Evolutionary conservation across 176 grass and related monocot species (phyloP), one percentile per base, ranked within the genome.

Genomic region (Thalia dealbata): DNA sequence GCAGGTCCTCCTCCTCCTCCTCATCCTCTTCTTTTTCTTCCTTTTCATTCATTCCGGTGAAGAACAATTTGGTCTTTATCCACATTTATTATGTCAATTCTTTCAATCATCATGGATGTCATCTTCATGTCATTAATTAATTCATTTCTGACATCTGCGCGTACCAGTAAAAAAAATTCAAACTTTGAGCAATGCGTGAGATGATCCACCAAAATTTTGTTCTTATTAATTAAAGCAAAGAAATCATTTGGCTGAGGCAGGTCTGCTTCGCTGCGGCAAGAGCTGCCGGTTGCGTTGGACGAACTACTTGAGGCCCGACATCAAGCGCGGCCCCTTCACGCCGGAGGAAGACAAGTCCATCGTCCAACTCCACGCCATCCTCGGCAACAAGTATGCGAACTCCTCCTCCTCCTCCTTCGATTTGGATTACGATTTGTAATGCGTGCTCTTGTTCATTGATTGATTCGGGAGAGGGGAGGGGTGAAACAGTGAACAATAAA

Each of bases 211-310:
- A 38, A 38, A 38, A 2, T 38, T 38, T 2, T 38, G 32, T 38
- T 38, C 32, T 38, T 38, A 38, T 38, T 38, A 38, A 38, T 38
- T 38, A 4, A 38, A 38, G 32, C 4, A 38, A 38, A 38, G 32
- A 38, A 38, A 38, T 38, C 4, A 38, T 2, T 10, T 3, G 45
- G 45, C 45, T 2, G 45, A 48, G 25, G 65, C 85, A 99, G 95
- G 95, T 24, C 58, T 99, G 80, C 88, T 86, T 70, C 85, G 95
- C 30, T 99, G 95, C 74, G 95, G 95, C 35, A 99, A 99, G 90
- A 99, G 95, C 85, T 99, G 95, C 79, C 82, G 95, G 22, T 85
- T 99, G 10, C 90, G 95, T 83, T 97, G 95, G 95, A 93, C 95
- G 29, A 97, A 99, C 85, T 99, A 99, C 82, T 81, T 99, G 50